These are phyloP conservation scores for Entomortierella chlamydospora DNA, from an alignment of 192 early-diverging fungal species.

Conservation along the genomic window DNA sequence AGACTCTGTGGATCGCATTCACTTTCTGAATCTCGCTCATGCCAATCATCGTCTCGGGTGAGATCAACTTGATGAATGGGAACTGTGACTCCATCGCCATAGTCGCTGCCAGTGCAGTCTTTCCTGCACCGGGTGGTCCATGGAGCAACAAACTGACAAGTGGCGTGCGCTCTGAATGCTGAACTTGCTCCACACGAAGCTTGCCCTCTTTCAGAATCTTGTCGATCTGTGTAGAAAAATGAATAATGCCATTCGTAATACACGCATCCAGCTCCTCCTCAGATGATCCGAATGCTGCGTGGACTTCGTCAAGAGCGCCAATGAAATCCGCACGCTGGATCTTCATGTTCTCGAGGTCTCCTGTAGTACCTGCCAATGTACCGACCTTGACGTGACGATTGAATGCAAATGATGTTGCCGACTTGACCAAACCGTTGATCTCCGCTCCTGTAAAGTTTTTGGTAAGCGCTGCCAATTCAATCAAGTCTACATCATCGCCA, in stretches of 20 bases:
- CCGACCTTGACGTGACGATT: constrained; percentile 96
- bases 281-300: constrained; percentile 93
- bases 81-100: constrained; percentile 92
- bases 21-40: constrained; percentile 87
- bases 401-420: constrained; percentile 95
- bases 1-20: constrained; percentile 89
- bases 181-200: constrained; percentile 79
- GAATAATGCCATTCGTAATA: constrained; percentile 87
- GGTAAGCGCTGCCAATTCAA: constrained; percentile 86
- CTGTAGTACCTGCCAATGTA: constrained; percentile 80
- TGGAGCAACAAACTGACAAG: constrained; percentile 92
- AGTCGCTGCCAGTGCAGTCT: constrained; percentile 95
- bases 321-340: constrained; percentile 89
- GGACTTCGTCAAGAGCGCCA: constrained; percentile 90
- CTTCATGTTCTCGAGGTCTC: constrained; percentile 91
- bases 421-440: constrained; percentile 92
- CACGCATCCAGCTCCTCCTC: constrained; percentile 92
- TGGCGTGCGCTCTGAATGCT: constrained; percentile 84
- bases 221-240: constrained; percentile 66
- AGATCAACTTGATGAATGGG: constrained; percentile 97
- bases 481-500: constrained; percentile 83
- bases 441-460: constrained; percentile 99
- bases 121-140: constrained; percentile 88
- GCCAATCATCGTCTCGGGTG: constrained; percentile 96
- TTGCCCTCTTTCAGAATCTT: constrained; percentile 66